phyloP scores from a whole-genome alignment of 225 moss, liverwort and hornwort species.

The Physcomitrellopsis africana region DNA sequence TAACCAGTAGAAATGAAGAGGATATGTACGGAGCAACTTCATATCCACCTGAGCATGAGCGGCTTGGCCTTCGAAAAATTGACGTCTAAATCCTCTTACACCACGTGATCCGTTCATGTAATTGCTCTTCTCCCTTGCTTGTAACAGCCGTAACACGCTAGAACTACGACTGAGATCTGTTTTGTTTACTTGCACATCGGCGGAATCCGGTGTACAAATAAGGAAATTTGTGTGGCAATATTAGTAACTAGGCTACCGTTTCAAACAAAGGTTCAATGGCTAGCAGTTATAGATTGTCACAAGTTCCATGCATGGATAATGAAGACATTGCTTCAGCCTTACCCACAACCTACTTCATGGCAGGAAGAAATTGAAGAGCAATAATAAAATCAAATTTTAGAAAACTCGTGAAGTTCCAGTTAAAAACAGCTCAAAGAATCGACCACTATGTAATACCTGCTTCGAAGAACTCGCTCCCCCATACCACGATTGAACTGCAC shows the following conservation, averaged over 20 bases:
- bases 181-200: conserved; percentile 18
- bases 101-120: conserved; percentile 22
- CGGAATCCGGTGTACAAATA: conserved; percentile 11
- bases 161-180: conserved; percentile 12
- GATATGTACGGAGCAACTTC: not conserved
- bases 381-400: too few relatives aligned
- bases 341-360: conserved; percentile 3
- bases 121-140: conserved; percentile 36
- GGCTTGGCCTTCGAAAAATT: conserved; percentile 51
- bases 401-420: not conserved
- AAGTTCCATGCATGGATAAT: too few relatives aligned
- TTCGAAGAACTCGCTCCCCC: conserved; percentile 30
- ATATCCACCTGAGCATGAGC: conserved; percentile 54
- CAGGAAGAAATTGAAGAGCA: not conserved
- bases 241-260: conserved; percentile 9
- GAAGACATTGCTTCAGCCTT: too few relatives aligned
- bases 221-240: conserved; percentile 8
- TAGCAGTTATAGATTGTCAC: not conserved
- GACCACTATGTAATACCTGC: conserved; percentile 27
- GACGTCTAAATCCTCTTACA: conserved; percentile 50
- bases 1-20: not conserved
- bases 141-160: conserved; percentile 43
- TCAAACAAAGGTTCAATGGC: conserved; percentile 17
- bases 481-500: conserved; percentile 15
- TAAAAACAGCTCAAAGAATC: conserved; percentile 4